Conservation (phyloP, 2,329 filamentous ascomycete genomes). For the Neopestalotiopsis rosae region DNA sequence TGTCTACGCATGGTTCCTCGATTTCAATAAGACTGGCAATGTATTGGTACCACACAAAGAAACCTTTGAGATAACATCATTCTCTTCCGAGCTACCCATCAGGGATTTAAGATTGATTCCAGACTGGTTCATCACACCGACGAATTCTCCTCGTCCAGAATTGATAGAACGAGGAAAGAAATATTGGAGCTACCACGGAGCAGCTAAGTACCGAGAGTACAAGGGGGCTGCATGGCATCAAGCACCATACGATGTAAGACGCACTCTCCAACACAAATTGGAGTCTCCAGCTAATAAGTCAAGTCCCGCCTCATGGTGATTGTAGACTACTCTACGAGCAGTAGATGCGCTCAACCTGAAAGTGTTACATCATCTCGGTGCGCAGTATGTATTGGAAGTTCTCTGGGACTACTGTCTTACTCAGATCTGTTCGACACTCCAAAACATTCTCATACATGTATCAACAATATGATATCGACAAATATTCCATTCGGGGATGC, state of each 20-base stretch:
- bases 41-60: constrained; percentile 22
- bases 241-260: constrained; percentile 16
- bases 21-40: constrained; percentile 23
- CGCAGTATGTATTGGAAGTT: constrained; percentile 20
- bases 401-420: constrained; percentile 20
- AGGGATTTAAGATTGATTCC: constrained; percentile 22
- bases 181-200: constrained; percentile 16
- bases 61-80: constrained; percentile 19
- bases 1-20: constrained; percentile 25
- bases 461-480: background rate
- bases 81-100: constrained; percentile 22
- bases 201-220: constrained; percentile 20
- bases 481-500: background rate
- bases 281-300: background rate
- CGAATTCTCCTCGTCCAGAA: background rate
- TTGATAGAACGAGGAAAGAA: constrained; percentile 16
- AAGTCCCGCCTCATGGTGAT: constrained; percentile 23
- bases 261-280: background rate
- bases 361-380: constrained; percentile 6
- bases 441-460: constrained; percentile 20
- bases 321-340: constrained; percentile 25
- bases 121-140: constrained; percentile 17
- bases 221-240: constrained; percentile 20
- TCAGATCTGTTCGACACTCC: constrained; percentile 1
- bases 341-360: constrained; percentile 15